Evolutionary conservation across 192 early-diverging fungal species (phyloP), one percentile per base, ranked within the genome.

Genomic region (Helicostylum pulchrum): DNA sequence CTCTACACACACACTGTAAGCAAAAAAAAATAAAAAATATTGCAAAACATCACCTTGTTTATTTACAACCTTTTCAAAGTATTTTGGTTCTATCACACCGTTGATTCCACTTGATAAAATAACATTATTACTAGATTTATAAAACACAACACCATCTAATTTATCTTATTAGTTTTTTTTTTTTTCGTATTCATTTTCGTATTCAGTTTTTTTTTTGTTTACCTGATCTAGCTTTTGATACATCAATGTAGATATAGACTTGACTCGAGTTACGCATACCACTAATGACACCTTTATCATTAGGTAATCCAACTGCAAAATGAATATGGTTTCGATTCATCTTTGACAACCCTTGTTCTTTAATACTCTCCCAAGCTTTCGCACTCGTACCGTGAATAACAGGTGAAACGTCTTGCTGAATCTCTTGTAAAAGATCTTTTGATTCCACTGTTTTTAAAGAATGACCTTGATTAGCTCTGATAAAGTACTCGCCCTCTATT

Each of bases 301-400:
- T 87, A 3, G 73, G 83, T 57, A 82, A 69, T 0, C 92, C 93
- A 4, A 78, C 56, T 1, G 94, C 91, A 75, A 92, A 90, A 65
- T 98, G 95, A 55, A 98, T 94, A 76, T 98, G 94, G 32, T 90
- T 93, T 45, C 95, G 83, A 31, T 47, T 55, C 94, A 98, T 98
- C 34, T 66, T 75, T 6, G 75, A 84, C 32, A 96, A 78, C 7
- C 94, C 93, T 10, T 71, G 19, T 43, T 73, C 49, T 31, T 75
- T 77, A 64, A 84, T 80, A 51, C 46, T 23, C 10, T 49, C 14
- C 89, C 83, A 91, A 11, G 70, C 72, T 0, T 49, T 70, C 2
- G 61, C 51, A 70, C 68, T 78, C 11, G 92, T 94, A 20, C 90
- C 92, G 64, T 94, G 90, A 15, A 94, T 67, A n/a, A 81, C 84